These are phyloP conservation scores for Petasospora rhodanensis DNA, from an alignment of 1,139 yeast species.

Conservation along the genomic window DNA sequence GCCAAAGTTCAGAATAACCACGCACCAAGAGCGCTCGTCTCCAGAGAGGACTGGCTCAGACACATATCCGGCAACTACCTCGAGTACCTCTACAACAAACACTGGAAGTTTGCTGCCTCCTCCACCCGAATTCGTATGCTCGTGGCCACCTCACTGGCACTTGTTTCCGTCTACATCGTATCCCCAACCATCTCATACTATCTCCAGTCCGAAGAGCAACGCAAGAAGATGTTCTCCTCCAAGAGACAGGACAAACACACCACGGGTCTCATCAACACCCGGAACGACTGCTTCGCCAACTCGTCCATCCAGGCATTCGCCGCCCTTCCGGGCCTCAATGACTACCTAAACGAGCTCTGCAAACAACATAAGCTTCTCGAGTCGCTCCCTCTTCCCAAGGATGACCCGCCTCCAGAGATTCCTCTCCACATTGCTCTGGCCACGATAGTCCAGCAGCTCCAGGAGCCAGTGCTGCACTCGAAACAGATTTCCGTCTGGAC, in stretches of 20 bases:
- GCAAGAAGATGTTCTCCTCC: conserved; percentile 24
- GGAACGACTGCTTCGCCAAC: conserved; percentile 92
- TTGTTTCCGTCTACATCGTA: conserved; percentile 26
- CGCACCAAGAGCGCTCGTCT: conserved; percentile 3
- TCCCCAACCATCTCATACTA: conserved; percentile 25
- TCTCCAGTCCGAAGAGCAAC: conserved; percentile 17
- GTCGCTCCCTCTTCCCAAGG: conserved; percentile 17
- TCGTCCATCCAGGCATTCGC: conserved; percentile 85
- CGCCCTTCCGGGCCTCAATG: conserved; percentile 58
- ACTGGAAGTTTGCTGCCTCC: conserved; percentile 21
- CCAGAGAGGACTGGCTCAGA: conserved; percentile 17
- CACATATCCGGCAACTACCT: conserved; percentile 11
- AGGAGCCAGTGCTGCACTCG: conserved; percentile 51
- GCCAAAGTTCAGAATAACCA: neutral
- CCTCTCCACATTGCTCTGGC: conserved; percentile 58
- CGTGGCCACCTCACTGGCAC: conserved; percentile 14
- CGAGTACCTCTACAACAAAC: conserved; percentile 16
- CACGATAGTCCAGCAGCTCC: conserved; percentile 50
- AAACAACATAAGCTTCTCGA: conserved; percentile 27
- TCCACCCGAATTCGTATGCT: conserved; percentile 18
- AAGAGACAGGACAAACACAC: conserved; percentile 72
- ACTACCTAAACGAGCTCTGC: conserved; percentile 48
- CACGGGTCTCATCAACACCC: conserved; percentile 75
- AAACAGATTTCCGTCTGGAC: conserved; percentile 74
- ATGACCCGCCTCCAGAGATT: conserved; percentile 28